These are phyloP conservation scores for Tylopilus balloui DNA, from an alignment of 768 basidiomycete genomes.

Conservation along the genomic window DNA sequence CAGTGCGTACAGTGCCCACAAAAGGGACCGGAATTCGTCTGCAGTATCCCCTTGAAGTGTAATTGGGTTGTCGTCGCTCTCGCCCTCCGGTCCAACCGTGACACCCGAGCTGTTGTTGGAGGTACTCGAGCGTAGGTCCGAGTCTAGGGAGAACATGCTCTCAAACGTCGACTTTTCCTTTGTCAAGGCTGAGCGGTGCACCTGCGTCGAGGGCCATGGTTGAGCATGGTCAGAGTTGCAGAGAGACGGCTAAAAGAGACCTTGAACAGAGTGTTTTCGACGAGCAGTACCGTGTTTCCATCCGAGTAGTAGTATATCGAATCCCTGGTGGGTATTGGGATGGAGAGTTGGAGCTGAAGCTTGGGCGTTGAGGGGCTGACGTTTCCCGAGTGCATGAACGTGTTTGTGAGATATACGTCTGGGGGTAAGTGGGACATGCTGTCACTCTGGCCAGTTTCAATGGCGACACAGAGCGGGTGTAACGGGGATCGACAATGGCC, in stretches of 20 bases:
- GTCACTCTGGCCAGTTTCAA: constrained; percentile 12
- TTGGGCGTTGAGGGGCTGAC: constrained; percentile 32
- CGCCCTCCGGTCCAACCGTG: constrained; percentile 40
- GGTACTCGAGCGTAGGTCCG: constrained; percentile 29
- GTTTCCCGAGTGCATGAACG: constrained; percentile 32
- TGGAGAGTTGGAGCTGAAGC: constrained; percentile 32
- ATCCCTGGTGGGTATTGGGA: constrained; percentile 35
- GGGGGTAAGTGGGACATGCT: constrained; percentile 30
- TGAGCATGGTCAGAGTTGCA: constrained; percentile 19
- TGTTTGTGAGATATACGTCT: constrained; percentile 30
- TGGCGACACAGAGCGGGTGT: constrained; percentile 7
- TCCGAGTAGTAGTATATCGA: constrained; percentile 38
- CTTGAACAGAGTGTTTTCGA: constrained; percentile 47
- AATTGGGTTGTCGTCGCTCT: constrained; percentile 48
- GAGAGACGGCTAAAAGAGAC: constrained; percentile 27
- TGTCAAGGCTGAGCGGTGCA: constrained; percentile 38
- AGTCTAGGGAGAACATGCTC: constrained; percentile 43
- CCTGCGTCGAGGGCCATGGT: constrained; percentile 23
- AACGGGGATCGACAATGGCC: neutral
- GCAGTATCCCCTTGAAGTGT: constrained; percentile 43
- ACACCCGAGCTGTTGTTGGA: constrained; percentile 20
- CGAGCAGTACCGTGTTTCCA: constrained; percentile 41
- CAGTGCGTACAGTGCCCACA: constrained; percentile 52
- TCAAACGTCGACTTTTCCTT: constrained; percentile 46
- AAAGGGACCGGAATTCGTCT: constrained; percentile 47